Evolutionary conservation across 2,329 filamentous ascomycete genomes (phyloP).

Genomic region (Parafenestella ontariensis): DNA sequence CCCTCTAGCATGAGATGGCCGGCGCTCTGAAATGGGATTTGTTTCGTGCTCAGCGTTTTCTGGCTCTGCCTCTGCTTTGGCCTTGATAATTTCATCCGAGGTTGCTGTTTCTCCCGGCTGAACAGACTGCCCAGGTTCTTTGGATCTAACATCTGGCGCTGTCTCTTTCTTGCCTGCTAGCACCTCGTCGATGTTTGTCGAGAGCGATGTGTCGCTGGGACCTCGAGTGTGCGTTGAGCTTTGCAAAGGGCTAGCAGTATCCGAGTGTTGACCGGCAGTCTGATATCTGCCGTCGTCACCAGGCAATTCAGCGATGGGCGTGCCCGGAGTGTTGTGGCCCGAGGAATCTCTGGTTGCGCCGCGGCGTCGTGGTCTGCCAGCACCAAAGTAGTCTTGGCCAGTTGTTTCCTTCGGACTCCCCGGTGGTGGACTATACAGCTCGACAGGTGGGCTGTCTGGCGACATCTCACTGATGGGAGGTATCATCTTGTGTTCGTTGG

Average conservation of each 20-base stretch:
- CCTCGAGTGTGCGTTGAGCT: slow-evolving; percentile 29
- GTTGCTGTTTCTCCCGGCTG: slow-evolving; percentile 5
- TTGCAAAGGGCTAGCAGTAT: slow-evolving; percentile 18
- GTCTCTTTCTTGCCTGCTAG: slow-evolving; percentile 17
- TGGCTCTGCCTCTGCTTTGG: background rate
- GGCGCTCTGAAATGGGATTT: slow-evolving; percentile 19
- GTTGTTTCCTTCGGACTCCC: slow-evolving; percentile 17
- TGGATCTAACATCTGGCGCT: background rate
- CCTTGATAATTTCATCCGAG: background rate
- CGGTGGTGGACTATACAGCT: slow-evolving; percentile 43
- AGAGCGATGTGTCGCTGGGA: slow-evolving; percentile 34
- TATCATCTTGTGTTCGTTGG: slow-evolving; percentile 30
- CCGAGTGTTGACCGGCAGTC: slow-evolving; percentile 19
- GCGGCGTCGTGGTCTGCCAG: slow-evolving; percentile 23
- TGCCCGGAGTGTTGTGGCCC: slow-evolving; percentile 33
- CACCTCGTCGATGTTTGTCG: slow-evolving; percentile 39
- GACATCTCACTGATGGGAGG: slow-evolving; percentile 45
- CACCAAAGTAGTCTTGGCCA: slow-evolving; percentile 35
- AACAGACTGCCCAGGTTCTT: background rate
- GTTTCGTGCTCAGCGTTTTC: background rate
- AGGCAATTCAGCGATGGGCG: slow-evolving; percentile 39
- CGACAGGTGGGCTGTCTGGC: slow-evolving; percentile 40
- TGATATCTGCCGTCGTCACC: slow-evolving; percentile 37
- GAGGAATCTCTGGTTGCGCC: slow-evolving; percentile 37
- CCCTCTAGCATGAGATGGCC: slow-evolving; percentile 40